These are phyloP conservation scores for Pyrenochaeta sp. DNA, from an alignment of 2,329 filamentous ascomycete species.

Conservation along the genomic window DNA sequence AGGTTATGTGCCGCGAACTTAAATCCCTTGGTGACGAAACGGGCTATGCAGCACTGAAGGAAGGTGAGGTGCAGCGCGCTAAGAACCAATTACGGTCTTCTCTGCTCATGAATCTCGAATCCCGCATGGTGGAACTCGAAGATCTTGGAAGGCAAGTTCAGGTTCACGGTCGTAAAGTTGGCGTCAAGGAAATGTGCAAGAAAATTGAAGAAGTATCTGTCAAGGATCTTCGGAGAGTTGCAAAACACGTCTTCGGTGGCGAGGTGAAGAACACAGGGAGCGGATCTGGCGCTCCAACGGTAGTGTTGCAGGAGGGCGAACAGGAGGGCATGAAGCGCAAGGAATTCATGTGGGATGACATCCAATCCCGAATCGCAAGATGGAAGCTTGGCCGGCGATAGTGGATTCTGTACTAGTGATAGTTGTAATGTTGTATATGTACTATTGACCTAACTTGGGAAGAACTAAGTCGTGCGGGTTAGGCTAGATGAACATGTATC, in stretches of 20 bases:
- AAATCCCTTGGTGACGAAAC: slow-evolving; percentile 77
- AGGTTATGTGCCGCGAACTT: slow-evolving; percentile 93
- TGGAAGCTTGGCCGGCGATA: slow-evolving; percentile 80
- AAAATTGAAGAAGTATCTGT: slow-evolving; percentile 86
- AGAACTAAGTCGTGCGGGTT: no score
- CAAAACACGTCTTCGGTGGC: slow-evolving; percentile 79
- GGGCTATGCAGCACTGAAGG: slow-evolving; percentile 76
- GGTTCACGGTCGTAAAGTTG: slow-evolving; percentile 92
- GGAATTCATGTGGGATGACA: slow-evolving; percentile 83
- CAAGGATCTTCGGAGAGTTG: slow-evolving; percentile 81
- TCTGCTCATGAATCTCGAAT: slow-evolving; percentile 97
- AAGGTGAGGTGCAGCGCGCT: slow-evolving; percentile 84
- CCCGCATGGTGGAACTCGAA: slow-evolving; percentile 95
- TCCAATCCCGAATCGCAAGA: slow-evolving; percentile 82
- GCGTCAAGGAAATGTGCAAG: slow-evolving; percentile 90
- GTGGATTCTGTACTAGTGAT: not conserved
- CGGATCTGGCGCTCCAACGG: slow-evolving; percentile 89
- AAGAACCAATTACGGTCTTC: slow-evolving; percentile 95
- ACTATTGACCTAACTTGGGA: no score
- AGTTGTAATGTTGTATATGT: not conserved
- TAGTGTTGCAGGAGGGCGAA: slow-evolving; percentile 92
- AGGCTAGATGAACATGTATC: no score
- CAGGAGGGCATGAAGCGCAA: slow-evolving; percentile 73
- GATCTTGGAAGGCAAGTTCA: slow-evolving; percentile 95
- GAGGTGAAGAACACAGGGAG: slow-evolving; percentile 75